Evolutionary conservation across 805 yeast genomes (phyloP).

Genomic region (Candida sphagnicola): DNA sequence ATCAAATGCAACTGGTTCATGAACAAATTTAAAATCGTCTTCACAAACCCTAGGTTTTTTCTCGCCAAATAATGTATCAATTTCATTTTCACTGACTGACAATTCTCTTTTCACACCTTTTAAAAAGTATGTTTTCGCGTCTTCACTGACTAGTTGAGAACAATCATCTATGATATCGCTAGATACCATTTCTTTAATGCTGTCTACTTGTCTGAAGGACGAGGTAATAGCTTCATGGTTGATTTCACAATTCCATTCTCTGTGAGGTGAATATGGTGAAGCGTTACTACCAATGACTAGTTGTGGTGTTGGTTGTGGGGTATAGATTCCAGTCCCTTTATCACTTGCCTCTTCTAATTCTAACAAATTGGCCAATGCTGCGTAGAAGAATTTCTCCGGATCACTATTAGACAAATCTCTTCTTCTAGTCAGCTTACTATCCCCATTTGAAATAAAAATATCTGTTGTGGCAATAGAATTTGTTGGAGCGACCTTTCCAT

Average conservation of each 20-base stretch:
- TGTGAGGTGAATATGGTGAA: constrained; percentile 38
- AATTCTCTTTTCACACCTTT: constrained; percentile 2
- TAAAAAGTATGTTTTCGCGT: constrained; percentile 1
- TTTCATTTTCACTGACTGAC: constrained; percentile 21
- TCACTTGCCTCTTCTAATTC: constrained; percentile 33
- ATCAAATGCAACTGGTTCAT: constrained; percentile 31
- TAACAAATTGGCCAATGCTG: constrained; percentile 48
- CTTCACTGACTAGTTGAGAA: constrained; percentile 11
- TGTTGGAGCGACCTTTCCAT: constrained; percentile 7
- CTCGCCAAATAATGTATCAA: constrained; percentile 34
- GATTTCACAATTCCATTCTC: constrained; percentile 43
- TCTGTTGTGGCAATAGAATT: constrained; percentile 10
- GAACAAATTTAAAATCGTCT: constrained; percentile 16
- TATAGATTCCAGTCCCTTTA: constrained; percentile 24
- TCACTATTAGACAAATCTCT: constrained; percentile 43
- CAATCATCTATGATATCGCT: constrained; percentile 21
- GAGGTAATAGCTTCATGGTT: constrained; percentile 42
- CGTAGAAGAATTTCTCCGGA: constrained; percentile 46
- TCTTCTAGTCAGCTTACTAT: constrained; percentile 41
- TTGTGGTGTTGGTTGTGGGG: constrained; percentile 6
- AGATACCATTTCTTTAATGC: constrained; percentile 30
- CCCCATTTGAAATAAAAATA: constrained; percentile 26
- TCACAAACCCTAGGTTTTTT: constrained; percentile 22
- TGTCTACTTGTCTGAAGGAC: constrained; percentile 43
- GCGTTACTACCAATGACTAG: constrained; percentile 10